Base-by-base conservation (phyloP, 306 rosid species). In the Fragaria nilgerrensis region DNA sequence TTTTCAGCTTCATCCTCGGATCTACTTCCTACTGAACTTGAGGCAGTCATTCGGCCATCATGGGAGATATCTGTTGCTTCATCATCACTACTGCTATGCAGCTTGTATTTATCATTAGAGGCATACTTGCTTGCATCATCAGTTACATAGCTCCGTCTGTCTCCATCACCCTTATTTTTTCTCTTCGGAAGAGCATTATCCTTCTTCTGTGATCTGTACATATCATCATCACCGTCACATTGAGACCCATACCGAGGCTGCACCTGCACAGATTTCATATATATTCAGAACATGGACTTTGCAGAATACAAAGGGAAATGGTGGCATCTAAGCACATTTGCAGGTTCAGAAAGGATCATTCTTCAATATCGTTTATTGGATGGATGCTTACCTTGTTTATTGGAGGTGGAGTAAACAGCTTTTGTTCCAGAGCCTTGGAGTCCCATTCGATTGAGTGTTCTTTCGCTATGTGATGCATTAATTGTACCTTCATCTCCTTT, bases 391-490 rank as follows among this genome's bases (percentile, higher is more conserved):
- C 95, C 55, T 79, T 85, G 23, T 45, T n/a, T 23, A 49, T 4
- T 43, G 79, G 53, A 9, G 89, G 80, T 7, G 87, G 84, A 70
- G 74, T 75, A 67, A 84, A 82, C 63, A 87, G 83, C 50, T 61
- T 77, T 52, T 87, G 85, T 68, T 86, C 92, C 77, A 90, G 55
- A 79, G 88, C 83, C 76, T 81, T 87, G 59, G 86, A 82, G 75
- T 90, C 82, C 99, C 97, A 95, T 27, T 81, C 79, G 52, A 95
- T 79, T 67, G 90, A 87, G 39, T 79, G 81, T 39, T 92, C 98
- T 56, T 77, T 80, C 13, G 97, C 93, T 72, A 95, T 82, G 45
- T 92, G 91, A 53, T 91, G 75, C 83, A 92, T 67, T 16, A 89
- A 53, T 76, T 73, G 88, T 73, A 90, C 82, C 90, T 87, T 92